Conservation (phyloP, 192 early-diverging fungal species). For the Lobosporangium transversale region DNA sequence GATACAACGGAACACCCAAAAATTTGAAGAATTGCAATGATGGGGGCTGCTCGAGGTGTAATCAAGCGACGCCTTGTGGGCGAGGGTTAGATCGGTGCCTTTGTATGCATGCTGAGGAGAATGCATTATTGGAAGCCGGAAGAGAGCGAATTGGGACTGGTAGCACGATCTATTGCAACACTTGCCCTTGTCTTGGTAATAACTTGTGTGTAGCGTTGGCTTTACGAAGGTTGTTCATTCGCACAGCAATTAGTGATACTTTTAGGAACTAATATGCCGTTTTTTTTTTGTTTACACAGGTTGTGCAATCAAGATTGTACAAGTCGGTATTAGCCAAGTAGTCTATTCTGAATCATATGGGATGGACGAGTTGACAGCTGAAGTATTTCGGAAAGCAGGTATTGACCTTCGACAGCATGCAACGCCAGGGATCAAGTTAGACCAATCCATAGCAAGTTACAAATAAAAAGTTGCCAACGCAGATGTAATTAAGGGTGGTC, state of each 20-base stretch:
- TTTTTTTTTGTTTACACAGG: conserved; percentile 56
- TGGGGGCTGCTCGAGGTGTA: conserved; percentile 94
- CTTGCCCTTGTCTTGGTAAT: conserved; percentile 79
- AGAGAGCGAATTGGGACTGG: conserved; percentile 82
- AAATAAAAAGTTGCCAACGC: neutral
- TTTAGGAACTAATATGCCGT: too few species aligned
- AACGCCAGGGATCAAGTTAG: conserved; percentile 58
- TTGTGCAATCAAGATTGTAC: conserved; percentile 97
- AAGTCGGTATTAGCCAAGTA: conserved; percentile 91
- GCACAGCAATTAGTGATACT: too few species aligned
- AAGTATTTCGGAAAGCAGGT: conserved; percentile 85
- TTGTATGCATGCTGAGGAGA: conserved; percentile 99
- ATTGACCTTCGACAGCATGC: conserved; percentile 83
- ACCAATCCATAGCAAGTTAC: conserved; percentile 14
- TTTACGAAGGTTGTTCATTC: neutral
- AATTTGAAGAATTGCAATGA: conserved; percentile 94
- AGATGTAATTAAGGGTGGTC: neutral
- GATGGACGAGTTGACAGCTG: conserved; percentile 89
- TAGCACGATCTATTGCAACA: conserved; percentile 95
- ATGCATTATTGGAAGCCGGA: conserved; percentile 96
- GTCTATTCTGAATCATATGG: conserved; percentile 94
- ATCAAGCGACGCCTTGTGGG: conserved; percentile 84
- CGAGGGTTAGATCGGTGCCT: conserved; percentile 85
- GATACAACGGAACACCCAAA: conserved; percentile 98
- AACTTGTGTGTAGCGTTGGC: neutral